These are phyloP conservation scores for Blastobotrys malaysiensis DNA, from an alignment of 1,139 yeast species.

Conservation along the genomic window DNA sequence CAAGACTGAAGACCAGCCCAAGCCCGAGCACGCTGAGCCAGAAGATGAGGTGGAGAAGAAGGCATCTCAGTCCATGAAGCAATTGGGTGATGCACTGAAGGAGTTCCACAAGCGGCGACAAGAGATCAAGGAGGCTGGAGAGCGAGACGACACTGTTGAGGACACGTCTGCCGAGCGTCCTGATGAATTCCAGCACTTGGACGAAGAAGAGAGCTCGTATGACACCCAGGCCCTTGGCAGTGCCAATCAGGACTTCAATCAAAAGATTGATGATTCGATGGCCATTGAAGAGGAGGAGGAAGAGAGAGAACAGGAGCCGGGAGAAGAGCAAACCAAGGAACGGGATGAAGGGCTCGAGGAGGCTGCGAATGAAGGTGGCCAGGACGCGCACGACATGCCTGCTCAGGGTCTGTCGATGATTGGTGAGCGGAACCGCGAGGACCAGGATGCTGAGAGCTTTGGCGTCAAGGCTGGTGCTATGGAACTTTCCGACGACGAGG, in stretches of 20 bases:
- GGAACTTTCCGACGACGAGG: conserved; percentile 27
- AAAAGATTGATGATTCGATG: conserved; percentile 71
- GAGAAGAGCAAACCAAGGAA: conserved; percentile 10
- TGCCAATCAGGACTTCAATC: conserved; percentile 75
- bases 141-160: conserved; percentile 37
- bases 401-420: conserved; percentile 8
- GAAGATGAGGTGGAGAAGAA: conserved; percentile 62
- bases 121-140: conserved; percentile 56
- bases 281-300: conserved; percentile 61
- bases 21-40: conserved; percentile 27
- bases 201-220: conserved; percentile 67
- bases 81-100: conserved; percentile 83
- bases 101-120: conserved; percentile 89
- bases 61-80: conserved; percentile 77
- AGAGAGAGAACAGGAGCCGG: conserved; percentile 19
- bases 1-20: conserved; percentile 20
- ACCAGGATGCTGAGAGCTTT: conserved; percentile 13
- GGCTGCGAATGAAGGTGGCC: background rate
- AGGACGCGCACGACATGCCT: conserved; percentile 9
- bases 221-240: conserved; percentile 88
- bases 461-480: conserved; percentile 22
- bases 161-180: conserved; percentile 58
- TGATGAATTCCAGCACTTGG: conserved; percentile 88
- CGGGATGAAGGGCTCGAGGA: conserved; percentile 7
- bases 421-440: conserved; percentile 16